Base-by-base conservation (phyloP, 352 stramenopile species). In the Phytophthora sansomeana region DNA sequence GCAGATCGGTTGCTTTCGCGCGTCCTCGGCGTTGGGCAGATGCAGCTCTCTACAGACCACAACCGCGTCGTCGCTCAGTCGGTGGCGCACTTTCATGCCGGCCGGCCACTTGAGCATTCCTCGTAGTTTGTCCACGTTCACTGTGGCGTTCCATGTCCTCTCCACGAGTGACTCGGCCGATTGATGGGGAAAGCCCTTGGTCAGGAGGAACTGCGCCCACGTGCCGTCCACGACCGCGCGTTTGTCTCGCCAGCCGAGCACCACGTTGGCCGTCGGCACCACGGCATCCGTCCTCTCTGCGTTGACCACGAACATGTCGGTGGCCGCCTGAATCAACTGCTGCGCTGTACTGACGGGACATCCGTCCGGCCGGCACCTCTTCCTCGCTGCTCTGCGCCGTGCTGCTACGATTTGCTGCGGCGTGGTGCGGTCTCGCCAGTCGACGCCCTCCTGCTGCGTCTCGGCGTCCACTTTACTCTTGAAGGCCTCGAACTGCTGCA, bases 141-240 rank as follows among this genome's bases (percentile, higher is more conserved):
- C 53, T 4, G 61, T 84, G 8, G 66, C 58, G 24, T 72, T 53
- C 80, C 77, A 86, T 30, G 80, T 81, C 38, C 60, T 64, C 24
- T 72, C 50, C 4, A 69, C 67, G 4, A 89, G 56, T 14, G 39
- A 21, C 29, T 57, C 62, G 3, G 68, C 47, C 17, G 39, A 53
- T 35, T 83, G 72, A 19, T 73, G 51, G 4, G 58, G 48, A 38
- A 89, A 86, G 26, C 67, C 63, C 70, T 86, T 89, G 16, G 58
- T 69, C 60, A 85, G 70, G 26, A 72, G 69, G 50, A 83, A 89
- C 51, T 80, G 67, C 6, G 72, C 75, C 77, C 75, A 89, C 26
- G 68, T 67, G 16, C 79, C 69, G 0, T n/a, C n/a, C n/a, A n/a
- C n/a, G n/a, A n/a, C n/a, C n/a, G n/a, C n/a, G n/a, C n/a, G n/a